Evolutionary conservation across 257 asterid genomes (phyloP).

Genomic region (Buddleja alternifolia): DNA sequence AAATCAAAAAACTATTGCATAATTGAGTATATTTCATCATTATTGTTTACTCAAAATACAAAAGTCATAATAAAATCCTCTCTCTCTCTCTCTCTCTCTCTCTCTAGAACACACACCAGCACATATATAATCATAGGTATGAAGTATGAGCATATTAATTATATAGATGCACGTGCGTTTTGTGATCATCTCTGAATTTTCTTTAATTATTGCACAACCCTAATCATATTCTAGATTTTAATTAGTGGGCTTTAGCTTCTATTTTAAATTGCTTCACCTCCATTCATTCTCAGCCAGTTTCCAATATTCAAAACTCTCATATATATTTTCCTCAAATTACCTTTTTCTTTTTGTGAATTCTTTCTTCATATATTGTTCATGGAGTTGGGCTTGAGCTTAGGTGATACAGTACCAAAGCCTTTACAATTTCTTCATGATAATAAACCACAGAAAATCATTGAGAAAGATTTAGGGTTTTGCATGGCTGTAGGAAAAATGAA

Average conservation of each 20-base stretch:
- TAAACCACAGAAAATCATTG: slow-evolving; percentile 24
- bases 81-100: slow-evolving; percentile 1
- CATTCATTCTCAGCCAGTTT: not conserved
- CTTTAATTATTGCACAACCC: slow-evolving; percentile 24
- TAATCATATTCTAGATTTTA: slow-evolving; percentile 4
- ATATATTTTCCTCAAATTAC: slow-evolving; percentile 5
- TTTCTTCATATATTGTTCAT: not conserved
- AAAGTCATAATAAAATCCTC: not conserved
- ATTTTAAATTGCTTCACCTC: not conserved
- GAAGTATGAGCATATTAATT: slow-evolving; percentile 34
- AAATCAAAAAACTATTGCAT: too few relatives aligned
- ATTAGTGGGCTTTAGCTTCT: not conserved
- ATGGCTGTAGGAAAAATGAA: slow-evolving; percentile 34
- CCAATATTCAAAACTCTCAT: not conserved
- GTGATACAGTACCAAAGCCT: slow-evolving; percentile 48
- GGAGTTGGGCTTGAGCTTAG: slow-evolving; percentile 70
- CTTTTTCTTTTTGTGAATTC: not conserved
- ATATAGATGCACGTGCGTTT: slow-evolving; percentile 53
- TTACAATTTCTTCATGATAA: slow-evolving; percentile 32
- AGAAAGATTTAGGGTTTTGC: slow-evolving; percentile 56
- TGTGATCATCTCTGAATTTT: slow-evolving; percentile 36
- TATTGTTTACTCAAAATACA: slow-evolving; percentile 6
- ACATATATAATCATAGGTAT: slow-evolving; percentile 20
- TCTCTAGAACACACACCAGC: slow-evolving; percentile 6
- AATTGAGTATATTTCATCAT: too few relatives aligned